Evolutionary conservation across 2,329 filamentous ascomycete genomes (phyloP), one percentile per base, ranked within the genome.

Genomic region (Rhinocladiella similis): DNA sequence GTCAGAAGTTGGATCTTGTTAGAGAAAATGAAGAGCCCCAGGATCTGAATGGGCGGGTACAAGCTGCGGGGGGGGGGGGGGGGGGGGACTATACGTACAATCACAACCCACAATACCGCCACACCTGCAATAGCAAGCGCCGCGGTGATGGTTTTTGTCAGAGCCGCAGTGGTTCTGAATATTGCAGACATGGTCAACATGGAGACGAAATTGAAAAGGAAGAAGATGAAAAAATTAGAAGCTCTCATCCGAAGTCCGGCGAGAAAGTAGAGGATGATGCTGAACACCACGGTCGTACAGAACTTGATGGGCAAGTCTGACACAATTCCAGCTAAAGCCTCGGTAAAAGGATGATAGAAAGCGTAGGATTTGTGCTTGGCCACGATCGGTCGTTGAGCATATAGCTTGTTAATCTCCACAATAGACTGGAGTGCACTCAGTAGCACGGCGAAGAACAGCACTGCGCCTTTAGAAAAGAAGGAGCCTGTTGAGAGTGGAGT

Each of bases 321-420:
- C 16, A 75, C 65, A 38, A 79, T 76, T 58, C 77, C 75, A 1
- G 73, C 73, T 22, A 75, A 61, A 45, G 73, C 74, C 50, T 75
- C 75, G 0, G 73, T 80, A 0, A 73, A 71, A 0, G 83, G 83
- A 50, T 85, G 81, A 67, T 80, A 85, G 47, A 80, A 75, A 25
- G 80, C 82, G 58, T 85, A 85, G 0, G 71, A 67, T 60, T 82
- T 83, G 63, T 86, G 83, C 67, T 85, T 85, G 42, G 80, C 69
- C 3, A 86, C 68, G 13, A 86, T 77, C 0, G 83, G 83, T 0
- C 86, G 78, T 19, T 84, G 84, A 12, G 72, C 75, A 63, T 86
- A 88, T 0, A 83, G 83, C 29, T 83, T 80, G 0, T 81, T 86
- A 1, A 89, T 85, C 68, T 90, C 87, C 1, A 83, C 80, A 77